A percentile compares a stretch with the other conserved stretches of the same genome.
Conservation (phyloP, 2,329 filamentous ascomycete genomes). For the Botrytis hyacinthi region DNA sequence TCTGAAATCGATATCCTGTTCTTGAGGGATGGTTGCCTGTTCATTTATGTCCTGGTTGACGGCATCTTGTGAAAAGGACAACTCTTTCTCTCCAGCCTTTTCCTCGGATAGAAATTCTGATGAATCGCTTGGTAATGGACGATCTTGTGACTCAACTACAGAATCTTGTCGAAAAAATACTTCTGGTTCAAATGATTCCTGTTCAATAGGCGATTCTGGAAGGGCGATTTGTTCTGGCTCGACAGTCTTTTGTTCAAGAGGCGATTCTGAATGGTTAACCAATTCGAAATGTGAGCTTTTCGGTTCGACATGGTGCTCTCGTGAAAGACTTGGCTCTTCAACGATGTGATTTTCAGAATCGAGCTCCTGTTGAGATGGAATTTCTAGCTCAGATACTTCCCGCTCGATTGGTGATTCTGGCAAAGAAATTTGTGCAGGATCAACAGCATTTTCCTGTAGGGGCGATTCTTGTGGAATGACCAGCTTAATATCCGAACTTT, state of each 20-base stretch:
- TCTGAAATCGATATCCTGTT: not conserved
- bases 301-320: not conserved
- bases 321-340: not conserved
- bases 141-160: not conserved
- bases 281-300: not conserved
- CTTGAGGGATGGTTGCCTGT: not conserved
- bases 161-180: not conserved
- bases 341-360: not conserved
- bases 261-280: not conserved
- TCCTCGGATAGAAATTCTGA: not conserved
- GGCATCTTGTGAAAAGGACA: not conserved
- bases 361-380: not conserved
- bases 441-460: not conserved
- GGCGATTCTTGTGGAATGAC: not conserved
- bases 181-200: not conserved
- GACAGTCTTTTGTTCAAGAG: not conserved
- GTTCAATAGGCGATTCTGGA: not conserved
- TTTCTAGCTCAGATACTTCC: not conserved
- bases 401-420: conserved; percentile 1
- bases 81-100: not conserved
- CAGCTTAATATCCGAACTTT: not conserved
- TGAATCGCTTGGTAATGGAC: not conserved
- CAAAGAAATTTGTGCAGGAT: not conserved
- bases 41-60: not conserved
- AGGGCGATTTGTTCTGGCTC: conserved; percentile 1